Evolutionary conservation across 371 early-diverging fungal species (phyloP).

Genomic region (Umbelopsis sp.): DNA sequence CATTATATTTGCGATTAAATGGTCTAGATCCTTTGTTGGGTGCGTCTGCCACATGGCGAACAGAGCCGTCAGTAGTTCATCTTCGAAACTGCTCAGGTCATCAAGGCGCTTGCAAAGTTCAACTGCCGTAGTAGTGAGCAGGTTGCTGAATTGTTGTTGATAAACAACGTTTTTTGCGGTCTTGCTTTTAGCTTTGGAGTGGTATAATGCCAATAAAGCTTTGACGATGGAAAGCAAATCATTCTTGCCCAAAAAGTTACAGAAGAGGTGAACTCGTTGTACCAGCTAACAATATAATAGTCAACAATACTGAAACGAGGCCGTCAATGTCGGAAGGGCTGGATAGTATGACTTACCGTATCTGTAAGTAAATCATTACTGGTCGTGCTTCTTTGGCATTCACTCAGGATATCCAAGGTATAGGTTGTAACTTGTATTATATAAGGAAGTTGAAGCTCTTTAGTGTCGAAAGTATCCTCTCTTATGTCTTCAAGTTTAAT

Average conservation of each 20-base stretch:
- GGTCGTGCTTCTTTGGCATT: background rate
- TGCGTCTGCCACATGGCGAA: conserved; percentile 35
- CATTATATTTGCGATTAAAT: conserved; percentile 21
- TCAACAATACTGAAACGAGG: background rate
- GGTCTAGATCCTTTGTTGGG: conserved; percentile 39
- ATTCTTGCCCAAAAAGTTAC: background rate
- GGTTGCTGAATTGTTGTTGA: background rate
- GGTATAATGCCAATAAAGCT: background rate
- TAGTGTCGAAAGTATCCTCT: background rate
- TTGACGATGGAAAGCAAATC: background rate
- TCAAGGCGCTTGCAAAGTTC: background rate
- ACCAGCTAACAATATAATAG: background rate
- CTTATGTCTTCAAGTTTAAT: background rate
- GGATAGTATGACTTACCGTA: background rate
- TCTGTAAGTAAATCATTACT: background rate
- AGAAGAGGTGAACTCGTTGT: background rate
- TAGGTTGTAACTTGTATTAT: conserved; percentile 1
- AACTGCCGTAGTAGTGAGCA: background rate
- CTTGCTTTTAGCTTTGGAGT: background rate
- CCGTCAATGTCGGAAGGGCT: background rate
- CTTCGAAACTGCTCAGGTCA: background rate
- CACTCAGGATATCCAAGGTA: background rate
- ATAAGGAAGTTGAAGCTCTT: background rate
- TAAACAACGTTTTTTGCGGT: background rate
- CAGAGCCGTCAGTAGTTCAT: background rate